A percentile compares a stretch with the other conserved stretches of the same genome.
These are phyloP conservation scores for Lecanicillium sp. DNA, from an alignment of 2,329 filamentous ascomycete genomes.

Conservation along the genomic window DNA sequence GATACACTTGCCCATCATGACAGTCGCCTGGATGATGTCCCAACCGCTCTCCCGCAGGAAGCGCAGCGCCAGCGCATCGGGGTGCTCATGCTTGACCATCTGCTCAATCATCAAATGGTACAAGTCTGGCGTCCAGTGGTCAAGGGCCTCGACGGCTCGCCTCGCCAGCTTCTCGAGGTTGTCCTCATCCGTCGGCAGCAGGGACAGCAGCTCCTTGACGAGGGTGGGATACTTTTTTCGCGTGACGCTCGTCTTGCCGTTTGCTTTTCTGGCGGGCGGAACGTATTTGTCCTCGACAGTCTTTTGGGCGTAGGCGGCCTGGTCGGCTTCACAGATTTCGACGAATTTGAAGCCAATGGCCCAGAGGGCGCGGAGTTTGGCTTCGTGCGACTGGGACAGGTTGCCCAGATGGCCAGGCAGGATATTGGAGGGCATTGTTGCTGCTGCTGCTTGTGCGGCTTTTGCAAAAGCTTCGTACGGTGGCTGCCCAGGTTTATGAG, in stretches of 20 bases:
- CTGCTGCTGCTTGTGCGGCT: too few species aligned
- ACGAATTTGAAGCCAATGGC: slow-evolving; percentile 61
- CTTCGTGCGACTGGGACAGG: slow-evolving; percentile 71
- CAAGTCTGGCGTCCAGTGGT: slow-evolving; percentile 62
- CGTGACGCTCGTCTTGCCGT: slow-evolving; percentile 51
- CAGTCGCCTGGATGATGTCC: slow-evolving; percentile 78
- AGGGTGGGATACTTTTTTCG: slow-evolving; percentile 34
- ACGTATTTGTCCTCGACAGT: slow-evolving; percentile 23
- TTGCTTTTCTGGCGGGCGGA: slow-evolving; percentile 18
- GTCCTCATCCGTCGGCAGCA: slow-evolving; percentile 43
- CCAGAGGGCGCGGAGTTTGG: slow-evolving; percentile 79
- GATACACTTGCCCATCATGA: slow-evolving; percentile 86
- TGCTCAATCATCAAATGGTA: slow-evolving; percentile 72
- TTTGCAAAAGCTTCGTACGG: too few species aligned
- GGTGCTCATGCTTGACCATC: slow-evolving; percentile 87
- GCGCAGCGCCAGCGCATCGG: slow-evolving; percentile 67
- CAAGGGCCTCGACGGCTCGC: slow-evolving; percentile 68
- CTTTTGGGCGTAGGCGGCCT: slow-evolving; percentile 15
- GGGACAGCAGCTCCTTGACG: slow-evolving; percentile 25
- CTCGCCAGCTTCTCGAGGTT: slow-evolving; percentile 84
- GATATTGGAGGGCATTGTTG: background rate
- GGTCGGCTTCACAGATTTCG: slow-evolving; percentile 36
- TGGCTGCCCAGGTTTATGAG: too few species aligned
- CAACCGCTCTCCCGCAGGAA: slow-evolving; percentile 78
- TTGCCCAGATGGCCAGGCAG: slow-evolving; percentile 68